Conservation (phyloP, 1,284 basidiomycete species). For the Mycena citricolor region DNA sequence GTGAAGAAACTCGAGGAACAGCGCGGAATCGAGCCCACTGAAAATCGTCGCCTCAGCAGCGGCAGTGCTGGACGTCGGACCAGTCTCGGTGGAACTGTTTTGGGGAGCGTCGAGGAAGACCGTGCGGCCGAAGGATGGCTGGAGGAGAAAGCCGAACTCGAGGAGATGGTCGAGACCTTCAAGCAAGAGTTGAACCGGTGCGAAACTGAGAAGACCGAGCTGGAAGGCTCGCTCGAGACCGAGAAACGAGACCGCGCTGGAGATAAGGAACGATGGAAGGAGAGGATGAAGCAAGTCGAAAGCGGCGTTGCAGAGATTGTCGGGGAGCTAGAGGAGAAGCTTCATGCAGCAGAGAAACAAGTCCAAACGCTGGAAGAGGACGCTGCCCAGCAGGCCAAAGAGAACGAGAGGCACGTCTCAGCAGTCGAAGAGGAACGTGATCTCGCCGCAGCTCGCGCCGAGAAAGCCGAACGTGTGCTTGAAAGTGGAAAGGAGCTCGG, state of each 20-base stretch:
- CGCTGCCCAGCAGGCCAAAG: constrained; percentile 39
- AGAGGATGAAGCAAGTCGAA: constrained; percentile 68
- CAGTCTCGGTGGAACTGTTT: constrained; percentile 47
- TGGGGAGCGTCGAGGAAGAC: constrained; percentile 64
- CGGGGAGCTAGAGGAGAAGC: constrained; percentile 57
- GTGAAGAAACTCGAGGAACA: constrained; percentile 51
- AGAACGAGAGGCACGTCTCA: constrained; percentile 44
- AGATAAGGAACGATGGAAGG: constrained; percentile 68
- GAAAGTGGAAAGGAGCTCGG: constrained; percentile 65
- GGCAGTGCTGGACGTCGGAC: constrained; percentile 40
- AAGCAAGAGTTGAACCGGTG: constrained; percentile 36
- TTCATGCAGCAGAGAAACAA: constrained; percentile 50
- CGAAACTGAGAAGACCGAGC: constrained; percentile 42
- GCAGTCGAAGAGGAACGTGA: constrained; percentile 52
- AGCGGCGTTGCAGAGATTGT: constrained; percentile 65
- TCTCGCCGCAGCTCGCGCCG: constrained; percentile 53
- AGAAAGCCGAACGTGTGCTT: constrained; percentile 59
- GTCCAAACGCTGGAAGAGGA: constrained; percentile 41
- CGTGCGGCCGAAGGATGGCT: constrained; percentile 57
- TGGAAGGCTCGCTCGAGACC: constrained; percentile 39
- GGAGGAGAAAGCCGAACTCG: constrained; percentile 62
- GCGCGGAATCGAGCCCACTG: constrained; percentile 28
- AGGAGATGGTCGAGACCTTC: constrained; percentile 41
- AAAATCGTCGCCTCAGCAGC: constrained; percentile 28
- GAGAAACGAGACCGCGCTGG: constrained; percentile 55